Base-by-base conservation (phyloP, 1,284 basidiomycete genomes). In the Ganoderma meredithae region DNA sequence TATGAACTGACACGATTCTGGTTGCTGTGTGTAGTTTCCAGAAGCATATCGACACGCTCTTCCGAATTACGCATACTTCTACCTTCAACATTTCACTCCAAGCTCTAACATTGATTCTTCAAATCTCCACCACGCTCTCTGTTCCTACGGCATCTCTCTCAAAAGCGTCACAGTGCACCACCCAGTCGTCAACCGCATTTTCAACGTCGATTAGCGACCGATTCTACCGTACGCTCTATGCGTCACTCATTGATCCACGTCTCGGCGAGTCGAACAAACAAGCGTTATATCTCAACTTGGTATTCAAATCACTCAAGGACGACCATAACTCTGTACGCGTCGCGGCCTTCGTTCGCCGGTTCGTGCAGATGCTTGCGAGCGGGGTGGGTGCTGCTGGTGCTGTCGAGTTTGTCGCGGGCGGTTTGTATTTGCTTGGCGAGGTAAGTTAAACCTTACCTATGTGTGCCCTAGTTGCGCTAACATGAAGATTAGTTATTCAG, bases 21-120 rank as follows among this genome's bases (percentile, higher is more conserved):
- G 19, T n/a, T 6, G 19, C 12, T 31, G 31, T 55, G 5, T 12
- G 5, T 74, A 95, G 93, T 22, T 91, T 99, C 74, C 88, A 92
- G 74, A 89, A 91, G 71, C 96, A 98, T 76, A 93, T 99, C 77
- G 93, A 96, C 78, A 97, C 95, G 0, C 88, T 99, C 31, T 99
- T 99, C 87, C 88, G 93, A 66, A 97, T 99, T 76, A 97, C 95
- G 2, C 97, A 99, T 80, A 91, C 85, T n/a, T 92, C 91, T 9
- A 94, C 95, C 0, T 99, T 99, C 88, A 99, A 98, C 81, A 96
- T 97, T 72, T 95, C 96, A 17, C 89, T 99, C 17, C 98, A 98
- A 80, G 95, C 97, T 0, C 87, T 99, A 0, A 88, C 95, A 67
- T 88, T 99, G n/a, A 93, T 99, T 71, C 93, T 94, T 78, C 95